A percentile compares a stretch with the other conserved stretches of the same genome.
Conservation (phyloP, 2,329 filamentous ascomycete genomes). For the Ceratocystis cubensis region DNA sequence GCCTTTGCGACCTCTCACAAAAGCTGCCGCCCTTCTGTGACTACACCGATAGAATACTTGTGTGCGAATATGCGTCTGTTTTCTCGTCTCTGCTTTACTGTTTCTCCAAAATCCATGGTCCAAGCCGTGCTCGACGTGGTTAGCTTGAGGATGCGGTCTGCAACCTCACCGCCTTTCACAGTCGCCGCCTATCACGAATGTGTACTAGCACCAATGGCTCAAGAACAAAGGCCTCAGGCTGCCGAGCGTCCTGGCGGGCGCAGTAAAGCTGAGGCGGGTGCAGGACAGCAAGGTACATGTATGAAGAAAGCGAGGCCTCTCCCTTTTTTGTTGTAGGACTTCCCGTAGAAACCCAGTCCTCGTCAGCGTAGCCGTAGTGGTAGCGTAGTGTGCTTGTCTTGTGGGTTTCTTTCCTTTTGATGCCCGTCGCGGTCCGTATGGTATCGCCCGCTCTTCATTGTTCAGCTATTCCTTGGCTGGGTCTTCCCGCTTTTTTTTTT, state of each 20-base stretch:
- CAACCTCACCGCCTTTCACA: neutral
- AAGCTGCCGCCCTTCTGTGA: neutral
- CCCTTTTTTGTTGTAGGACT: neutral
- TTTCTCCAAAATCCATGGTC: neutral
- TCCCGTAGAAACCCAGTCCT: constrained; percentile 8
- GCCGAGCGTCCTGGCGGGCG: neutral
- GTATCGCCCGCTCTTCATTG: neutral
- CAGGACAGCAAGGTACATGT: neutral
- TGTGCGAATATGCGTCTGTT: too few relatives aligned
- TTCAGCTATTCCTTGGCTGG: neutral
- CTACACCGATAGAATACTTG: neutral
- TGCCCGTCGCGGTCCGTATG: neutral
- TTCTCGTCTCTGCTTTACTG: too few relatives aligned
- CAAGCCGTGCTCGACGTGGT: neutral
- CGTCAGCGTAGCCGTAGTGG: neutral
- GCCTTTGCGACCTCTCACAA: too few relatives aligned
- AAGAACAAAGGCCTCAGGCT: neutral
- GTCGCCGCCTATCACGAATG: neutral
- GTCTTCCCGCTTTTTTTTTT: neutral
- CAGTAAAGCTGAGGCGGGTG: neutral
- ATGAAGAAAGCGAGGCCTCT: neutral
- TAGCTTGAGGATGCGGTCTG: neutral
- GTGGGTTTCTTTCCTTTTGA: neutral
- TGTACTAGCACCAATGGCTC: too few relatives aligned
- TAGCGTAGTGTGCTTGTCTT: neutral